Conservation (phyloP, 2,329 filamentous ascomycete genomes). For the Colletotrichum chrysophilum region DNA sequence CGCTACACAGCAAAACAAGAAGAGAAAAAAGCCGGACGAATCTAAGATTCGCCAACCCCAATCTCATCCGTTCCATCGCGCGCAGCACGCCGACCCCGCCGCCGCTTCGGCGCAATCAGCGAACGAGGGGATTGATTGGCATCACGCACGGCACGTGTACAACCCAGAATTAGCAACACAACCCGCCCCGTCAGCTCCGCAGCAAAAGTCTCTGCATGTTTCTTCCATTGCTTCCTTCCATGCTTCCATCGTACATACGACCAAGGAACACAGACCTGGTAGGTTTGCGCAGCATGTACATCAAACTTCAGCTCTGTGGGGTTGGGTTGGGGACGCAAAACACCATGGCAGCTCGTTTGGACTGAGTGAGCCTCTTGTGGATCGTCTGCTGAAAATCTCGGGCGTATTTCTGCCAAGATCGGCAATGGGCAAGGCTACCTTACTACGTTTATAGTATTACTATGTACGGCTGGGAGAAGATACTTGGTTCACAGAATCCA, state of each 20-base stretch:
- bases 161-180: not conserved
- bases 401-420: not conserved
- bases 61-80: not conserved
- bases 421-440: not conserved
- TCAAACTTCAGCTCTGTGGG: not conserved
- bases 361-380: not conserved
- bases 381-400: not conserved
- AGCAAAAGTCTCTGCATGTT: not conserved
- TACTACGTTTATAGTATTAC: not conserved
- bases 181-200: not conserved
- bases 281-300: not conserved
- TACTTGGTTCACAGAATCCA: not conserved
- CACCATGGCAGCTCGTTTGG: not conserved
- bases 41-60: not conserved
- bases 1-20: not conserved
- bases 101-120: not conserved
- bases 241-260: not conserved
- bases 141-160: not conserved
- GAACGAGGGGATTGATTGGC: not conserved
- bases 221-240: not conserved
- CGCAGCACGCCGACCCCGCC: not conserved
- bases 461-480: not conserved
- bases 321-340: not conserved
- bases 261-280: not conserved
- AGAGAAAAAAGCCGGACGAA: not conserved